Percentiles rank a stretch among this genome's conserved stretches.
Evolutionary conservation across 371 early-diverging fungal species (phyloP).

Genomic region (Mucor mucedo): DNA sequence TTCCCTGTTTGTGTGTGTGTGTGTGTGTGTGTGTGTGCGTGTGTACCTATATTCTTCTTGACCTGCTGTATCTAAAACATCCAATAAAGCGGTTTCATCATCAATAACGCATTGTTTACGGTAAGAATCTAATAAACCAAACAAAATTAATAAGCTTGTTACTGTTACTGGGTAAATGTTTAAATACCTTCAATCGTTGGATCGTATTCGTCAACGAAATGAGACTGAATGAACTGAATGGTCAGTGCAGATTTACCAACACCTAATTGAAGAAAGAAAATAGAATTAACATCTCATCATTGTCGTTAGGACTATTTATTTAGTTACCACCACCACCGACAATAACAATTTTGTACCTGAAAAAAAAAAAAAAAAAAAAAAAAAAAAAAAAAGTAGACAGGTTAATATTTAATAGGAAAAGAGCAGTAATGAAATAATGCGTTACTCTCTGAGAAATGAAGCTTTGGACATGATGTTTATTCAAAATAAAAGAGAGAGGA

Average conservation of each 20-base stretch:
- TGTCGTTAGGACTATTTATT: too few relatives aligned
- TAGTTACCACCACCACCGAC: slow-evolving; percentile 70
- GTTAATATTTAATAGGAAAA: neutral
- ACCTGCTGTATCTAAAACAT: slow-evolving; percentile 93
- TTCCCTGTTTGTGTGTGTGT: neutral
- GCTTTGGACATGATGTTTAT: slow-evolving; percentile 26
- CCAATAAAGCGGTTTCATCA: slow-evolving; percentile 82
- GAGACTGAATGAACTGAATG: slow-evolving; percentile 89
- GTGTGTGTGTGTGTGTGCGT: neutral
- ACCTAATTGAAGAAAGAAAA: slow-evolving; percentile 36
- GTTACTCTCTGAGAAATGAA: slow-evolving; percentile 40
- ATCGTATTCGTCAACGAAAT: slow-evolving; percentile 93
- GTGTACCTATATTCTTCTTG: slow-evolving; percentile 87
- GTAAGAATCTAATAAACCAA: slow-evolving; percentile 74
- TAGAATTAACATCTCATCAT: slow-evolving; percentile 5
- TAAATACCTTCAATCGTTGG: slow-evolving; percentile 89
- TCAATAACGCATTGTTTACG: slow-evolving; percentile 89
- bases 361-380: slow-evolving; percentile 2
- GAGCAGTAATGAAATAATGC: neutral
- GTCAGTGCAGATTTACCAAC: slow-evolving; percentile 90
- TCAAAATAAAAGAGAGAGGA: slow-evolving; percentile 4
- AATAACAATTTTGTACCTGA: slow-evolving; percentile 30
- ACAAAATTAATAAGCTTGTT: slow-evolving; percentile 5
- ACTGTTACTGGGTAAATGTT: neutral
- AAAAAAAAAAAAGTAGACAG: neutral